Evolutionary conservation across 2,329 filamentous ascomycete genomes (phyloP), one percentile per base, ranked within the genome.

Genomic region (Arthroderma sp.): DNA sequence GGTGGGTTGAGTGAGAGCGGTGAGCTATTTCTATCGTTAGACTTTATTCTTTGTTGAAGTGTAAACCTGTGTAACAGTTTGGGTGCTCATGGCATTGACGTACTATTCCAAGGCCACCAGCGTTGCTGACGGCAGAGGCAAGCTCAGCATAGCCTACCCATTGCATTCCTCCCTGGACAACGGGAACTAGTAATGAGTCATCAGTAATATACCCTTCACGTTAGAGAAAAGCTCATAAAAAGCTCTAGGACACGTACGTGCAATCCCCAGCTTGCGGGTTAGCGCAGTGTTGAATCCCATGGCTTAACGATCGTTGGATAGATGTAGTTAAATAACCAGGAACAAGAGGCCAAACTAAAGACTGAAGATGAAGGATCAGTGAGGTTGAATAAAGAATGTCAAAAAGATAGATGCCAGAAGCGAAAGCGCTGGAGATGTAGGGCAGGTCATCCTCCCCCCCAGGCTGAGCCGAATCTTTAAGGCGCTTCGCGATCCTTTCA

Each of bases 1-100:
- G 10, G 84, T 83, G 31, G 91, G 85, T 75, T 94, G 93, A 44
- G 93, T 96, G 58, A 96, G 67, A 8, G 71, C 71, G 27, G 71
- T 74, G 36, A 71, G 63, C 68, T 70, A 45, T 30, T 27, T 28
- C 33, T 9, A 38, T 27, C 9, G 15, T 27, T 34, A 42, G n/a
- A 7, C 9, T 31, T 27, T 10, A 27, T 9, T 27, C 6, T 27
- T 27, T 5, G 33, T 15, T 2, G 15, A 7, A 3, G 5, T 7
- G 32, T 37, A 10, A 27, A 27, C 33, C 11, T n/a, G 7, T 10
- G 3, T 9, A 1, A 40, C 11, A 34, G 8, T 8, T 33, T 5
- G 5, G 4, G 3, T 11, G n/a, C 10, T 29, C 4, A 29, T n/a
- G 15, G 15, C 15, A 22, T 22, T 42, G 31, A 58, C 61, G 15